A percentile compares a stretch with the other conserved stretches of the same genome.
Evolutionary conservation across 2,329 filamentous ascomycete genomes (phyloP).

Genomic region (Paracoccidioides brasiliensis): DNA sequence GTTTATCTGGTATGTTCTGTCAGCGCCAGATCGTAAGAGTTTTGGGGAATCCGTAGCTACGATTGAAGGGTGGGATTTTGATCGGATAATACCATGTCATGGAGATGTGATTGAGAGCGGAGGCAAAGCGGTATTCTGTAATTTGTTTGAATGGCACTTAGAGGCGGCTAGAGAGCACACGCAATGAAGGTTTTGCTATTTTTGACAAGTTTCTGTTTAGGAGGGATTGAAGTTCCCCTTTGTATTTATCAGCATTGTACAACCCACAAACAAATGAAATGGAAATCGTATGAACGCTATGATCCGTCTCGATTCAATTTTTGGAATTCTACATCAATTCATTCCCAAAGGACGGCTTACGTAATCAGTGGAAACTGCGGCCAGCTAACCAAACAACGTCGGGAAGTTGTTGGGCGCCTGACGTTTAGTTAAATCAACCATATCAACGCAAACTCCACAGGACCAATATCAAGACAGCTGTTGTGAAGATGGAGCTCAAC

Average conservation of each 20-base stretch:
- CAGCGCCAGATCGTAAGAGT: slow-evolving; percentile 46
- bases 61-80: slow-evolving; percentile 73
- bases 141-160: slow-evolving; percentile 75
- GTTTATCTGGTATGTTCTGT: slow-evolving; percentile 65
- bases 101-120: slow-evolving; percentile 70
- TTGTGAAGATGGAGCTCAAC: neutral
- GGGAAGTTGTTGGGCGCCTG: neutral
- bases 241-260: neutral
- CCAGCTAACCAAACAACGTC: neutral
- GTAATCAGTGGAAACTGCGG: neutral
- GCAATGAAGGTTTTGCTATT: neutral
- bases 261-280: neutral
- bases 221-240: neutral
- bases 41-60: slow-evolving; percentile 57
- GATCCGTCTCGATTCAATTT: no score
- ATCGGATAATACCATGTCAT: slow-evolving; percentile 78
- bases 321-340: no score
- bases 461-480: neutral
- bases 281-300: neutral
- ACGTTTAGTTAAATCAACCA: neutral
- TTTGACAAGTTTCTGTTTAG: neutral
- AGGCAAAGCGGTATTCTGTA: slow-evolving; percentile 63
- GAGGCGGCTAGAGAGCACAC: slow-evolving; percentile 17
- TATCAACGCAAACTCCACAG: neutral
- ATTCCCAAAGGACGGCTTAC: neutral